Conservation (phyloP, 148 eudicot species). For the Drosera capensis region DNA sequence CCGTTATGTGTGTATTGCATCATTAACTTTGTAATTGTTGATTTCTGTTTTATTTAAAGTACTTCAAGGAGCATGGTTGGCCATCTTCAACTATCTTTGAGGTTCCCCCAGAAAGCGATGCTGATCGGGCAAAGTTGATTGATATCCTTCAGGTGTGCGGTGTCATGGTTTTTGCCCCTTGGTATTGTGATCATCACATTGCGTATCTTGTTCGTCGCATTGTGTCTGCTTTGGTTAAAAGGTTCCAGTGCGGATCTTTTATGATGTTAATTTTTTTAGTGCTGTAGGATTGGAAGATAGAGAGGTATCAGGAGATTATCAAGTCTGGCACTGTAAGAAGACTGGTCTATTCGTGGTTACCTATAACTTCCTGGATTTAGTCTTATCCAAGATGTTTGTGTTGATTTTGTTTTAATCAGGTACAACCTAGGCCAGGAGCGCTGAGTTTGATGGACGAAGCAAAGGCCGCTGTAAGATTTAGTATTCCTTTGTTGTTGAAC, state of each 20-base stretch:
- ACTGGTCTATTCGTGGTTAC: not conserved
- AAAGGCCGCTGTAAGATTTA: constrained; percentile 58
- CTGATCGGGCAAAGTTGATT: constrained; percentile 52
- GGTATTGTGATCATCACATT: not conserved
- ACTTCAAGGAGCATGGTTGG: constrained; percentile 96
- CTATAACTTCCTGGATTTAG: not conserved
- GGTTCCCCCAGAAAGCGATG: constrained; percentile 52
- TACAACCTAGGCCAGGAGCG: constrained; percentile 90
- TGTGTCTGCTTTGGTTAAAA: not conserved
- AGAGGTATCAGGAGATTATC: constrained; percentile 86
- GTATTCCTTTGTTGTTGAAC: not conserved
- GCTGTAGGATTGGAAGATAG: constrained; percentile 92
- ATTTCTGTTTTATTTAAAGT: constrained; percentile 28
- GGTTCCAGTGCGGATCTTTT: not conserved
- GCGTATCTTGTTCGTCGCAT: not conserved
- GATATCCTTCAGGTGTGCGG: constrained; percentile 62
- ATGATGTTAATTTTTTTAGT: constrained; percentile 9
- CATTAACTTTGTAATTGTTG: not conserved
- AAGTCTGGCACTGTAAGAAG: constrained; percentile 90
- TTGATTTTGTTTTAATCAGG: constrained; percentile 32
- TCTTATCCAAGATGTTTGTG: not conserved
- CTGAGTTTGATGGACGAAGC: constrained; percentile 97
- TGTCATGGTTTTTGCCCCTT: constrained; percentile 1
- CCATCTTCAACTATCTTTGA: constrained; percentile 60
- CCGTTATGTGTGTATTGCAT: not conserved